These are phyloP conservation scores for Acanthochlamys bracteata DNA, from an alignment of 106 monocot genomes.

Conservation along the genomic window DNA sequence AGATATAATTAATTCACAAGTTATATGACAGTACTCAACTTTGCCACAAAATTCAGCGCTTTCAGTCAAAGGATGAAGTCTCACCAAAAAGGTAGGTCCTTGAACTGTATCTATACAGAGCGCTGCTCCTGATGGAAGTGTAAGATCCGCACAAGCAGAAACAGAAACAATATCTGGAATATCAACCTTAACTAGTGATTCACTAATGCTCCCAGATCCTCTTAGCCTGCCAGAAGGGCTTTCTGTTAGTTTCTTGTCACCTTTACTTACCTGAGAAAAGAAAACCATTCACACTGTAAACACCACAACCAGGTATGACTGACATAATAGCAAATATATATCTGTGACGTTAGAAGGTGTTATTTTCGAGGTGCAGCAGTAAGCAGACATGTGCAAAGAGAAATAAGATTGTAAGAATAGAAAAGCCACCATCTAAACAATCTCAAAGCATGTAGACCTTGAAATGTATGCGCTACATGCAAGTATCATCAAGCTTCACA, in stretches of 20 bases:
- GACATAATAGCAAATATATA: not conserved
- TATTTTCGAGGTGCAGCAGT: not conserved
- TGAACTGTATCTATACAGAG: conserved; percentile 79
- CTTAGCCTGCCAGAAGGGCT: conserved; percentile 30
- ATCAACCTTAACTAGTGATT: conserved; percentile 52
- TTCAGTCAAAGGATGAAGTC: not conserved
- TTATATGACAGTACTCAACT: no score
- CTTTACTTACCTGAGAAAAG: conserved; percentile 36
- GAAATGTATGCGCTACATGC: not conserved
- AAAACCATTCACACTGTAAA: not conserved
- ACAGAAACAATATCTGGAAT: conserved; percentile 77
- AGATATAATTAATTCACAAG: no score
- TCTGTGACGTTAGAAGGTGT: no score
- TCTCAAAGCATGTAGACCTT: not conserved
- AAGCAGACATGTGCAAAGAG: not conserved
- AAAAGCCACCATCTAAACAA: not conserved
- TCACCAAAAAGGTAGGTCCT: conserved; percentile 77
- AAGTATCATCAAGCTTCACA: not conserved
- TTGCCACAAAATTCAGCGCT: no score
- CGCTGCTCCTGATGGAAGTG: conserved; percentile 78
- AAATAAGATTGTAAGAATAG: not conserved
- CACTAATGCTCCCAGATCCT: conserved; percentile 26
- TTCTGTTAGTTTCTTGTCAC: conserved; percentile 28
- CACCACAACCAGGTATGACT: not conserved
- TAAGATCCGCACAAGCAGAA: conserved; percentile 81